Percentiles rank a stretch among this genome's conserved stretches.
phyloP scores from a whole-genome alignment of 2,329 filamentous ascomycete species.

The Verticillium nonalfalfae region DNA sequence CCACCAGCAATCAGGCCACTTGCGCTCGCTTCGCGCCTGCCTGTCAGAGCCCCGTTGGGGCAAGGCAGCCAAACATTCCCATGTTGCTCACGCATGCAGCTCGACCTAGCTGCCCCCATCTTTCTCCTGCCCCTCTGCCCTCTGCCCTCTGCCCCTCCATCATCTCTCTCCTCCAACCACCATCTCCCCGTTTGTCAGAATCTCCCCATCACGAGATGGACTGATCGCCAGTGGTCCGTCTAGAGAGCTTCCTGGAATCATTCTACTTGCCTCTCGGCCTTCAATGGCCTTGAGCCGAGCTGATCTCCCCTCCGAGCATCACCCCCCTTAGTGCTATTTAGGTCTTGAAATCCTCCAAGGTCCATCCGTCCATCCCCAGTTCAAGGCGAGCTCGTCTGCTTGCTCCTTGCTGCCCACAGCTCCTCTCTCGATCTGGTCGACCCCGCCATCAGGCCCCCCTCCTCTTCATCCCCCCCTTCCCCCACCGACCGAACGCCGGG shows the following conservation, averaged over 20 bases:
- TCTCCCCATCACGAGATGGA: slow-evolving; percentile 3
- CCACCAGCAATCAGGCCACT: background rate
- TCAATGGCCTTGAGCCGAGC: background rate
- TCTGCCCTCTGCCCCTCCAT: background rate
- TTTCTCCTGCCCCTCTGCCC: no score
- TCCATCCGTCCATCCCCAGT: background rate
- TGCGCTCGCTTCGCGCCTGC: background rate
- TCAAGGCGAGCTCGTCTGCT: background rate
- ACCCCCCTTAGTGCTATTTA: background rate
- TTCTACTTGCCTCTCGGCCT: background rate
- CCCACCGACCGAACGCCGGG: background rate
- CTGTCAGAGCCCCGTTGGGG: background rate
- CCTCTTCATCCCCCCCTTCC: background rate
- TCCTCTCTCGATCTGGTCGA: background rate
- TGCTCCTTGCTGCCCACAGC: background rate
- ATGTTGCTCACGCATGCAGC: background rate
- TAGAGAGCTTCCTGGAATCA: background rate
- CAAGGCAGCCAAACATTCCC: no score
- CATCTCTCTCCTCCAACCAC: slow-evolving; percentile 11
- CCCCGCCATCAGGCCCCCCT: slow-evolving; percentile 3
- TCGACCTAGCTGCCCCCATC: background rate
- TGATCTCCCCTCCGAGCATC: background rate
- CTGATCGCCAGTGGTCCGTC: background rate
- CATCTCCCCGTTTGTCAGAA: slow-evolving; percentile 11
- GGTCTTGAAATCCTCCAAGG: background rate